A percentile compares a stretch with the other conserved stretches of the same genome.
These are phyloP conservation scores for Nidularia pulvinata DNA, from an alignment of 768 basidiomycete genomes.

Conservation along the genomic window DNA sequence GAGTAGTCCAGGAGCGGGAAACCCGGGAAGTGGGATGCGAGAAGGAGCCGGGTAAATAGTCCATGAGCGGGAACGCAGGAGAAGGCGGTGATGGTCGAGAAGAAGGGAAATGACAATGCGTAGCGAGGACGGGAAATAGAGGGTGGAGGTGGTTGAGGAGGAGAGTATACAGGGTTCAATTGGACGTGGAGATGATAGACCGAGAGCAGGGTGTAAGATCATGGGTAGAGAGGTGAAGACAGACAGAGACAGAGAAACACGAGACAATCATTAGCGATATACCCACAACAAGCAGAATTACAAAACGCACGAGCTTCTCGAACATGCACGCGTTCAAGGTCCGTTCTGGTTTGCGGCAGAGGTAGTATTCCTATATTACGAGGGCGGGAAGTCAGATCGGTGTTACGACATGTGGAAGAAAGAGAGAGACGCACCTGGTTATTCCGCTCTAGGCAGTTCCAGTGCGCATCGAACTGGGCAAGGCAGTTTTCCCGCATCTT, in stretches of 20 bases:
- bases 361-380: slow-evolving; percentile 75
- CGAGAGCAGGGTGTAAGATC: no score
- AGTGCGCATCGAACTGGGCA: slow-evolving; percentile 86
- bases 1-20: neutral
- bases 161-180: no score
- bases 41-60: neutral
- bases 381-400: neutral
- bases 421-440: slow-evolving; percentile 85
- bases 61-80: no score
- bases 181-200: no score
- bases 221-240: no score
- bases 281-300: neutral
- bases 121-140: no score
- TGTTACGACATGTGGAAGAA: neutral
- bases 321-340: slow-evolving; percentile 93
- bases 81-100: no score
- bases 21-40: neutral
- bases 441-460: slow-evolving; percentile 91
- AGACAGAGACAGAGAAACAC: no score
- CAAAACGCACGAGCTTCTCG: slow-evolving; percentile 81
- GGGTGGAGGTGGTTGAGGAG: no score
- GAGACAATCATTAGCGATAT: no score
- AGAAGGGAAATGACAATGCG: no score
- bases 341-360: slow-evolving; percentile 88
- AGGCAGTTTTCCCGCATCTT: slow-evolving; percentile 95